Conservation (phyloP, 1,284 basidiomycete species). For the Ganoderma lucidum region DNA sequence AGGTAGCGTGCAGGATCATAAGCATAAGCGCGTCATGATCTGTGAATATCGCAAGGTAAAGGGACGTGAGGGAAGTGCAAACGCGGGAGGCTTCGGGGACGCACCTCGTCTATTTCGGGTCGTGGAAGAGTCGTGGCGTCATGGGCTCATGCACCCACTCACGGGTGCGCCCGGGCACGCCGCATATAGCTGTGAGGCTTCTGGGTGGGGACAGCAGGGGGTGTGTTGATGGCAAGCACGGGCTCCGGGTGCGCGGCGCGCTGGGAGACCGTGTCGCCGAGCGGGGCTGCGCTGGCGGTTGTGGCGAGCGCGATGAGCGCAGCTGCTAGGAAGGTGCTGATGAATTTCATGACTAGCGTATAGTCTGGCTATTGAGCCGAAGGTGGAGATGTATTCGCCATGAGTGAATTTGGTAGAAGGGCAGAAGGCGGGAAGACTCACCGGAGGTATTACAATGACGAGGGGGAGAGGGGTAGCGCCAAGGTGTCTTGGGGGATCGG, state of each 20-base stretch:
- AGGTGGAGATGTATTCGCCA: neutral
- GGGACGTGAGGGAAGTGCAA: neutral
- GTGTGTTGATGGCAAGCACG: neutral
- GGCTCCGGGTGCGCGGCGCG: neutral
- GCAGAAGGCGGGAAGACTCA: neutral
- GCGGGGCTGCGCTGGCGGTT: neutral
- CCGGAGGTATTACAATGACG: conserved; percentile 4
- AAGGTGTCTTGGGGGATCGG: neutral
- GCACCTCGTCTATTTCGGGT: conserved; percentile 6
- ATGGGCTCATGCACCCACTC: conserved; percentile 2
- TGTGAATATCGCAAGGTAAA: neutral
- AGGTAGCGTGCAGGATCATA: conserved; percentile 1
- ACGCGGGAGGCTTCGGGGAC: neutral
- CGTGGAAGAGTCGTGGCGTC: conserved; percentile 9
- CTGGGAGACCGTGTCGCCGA: neutral
- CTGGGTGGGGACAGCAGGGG: conserved; percentile 3
- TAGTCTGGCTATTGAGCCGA: neutral
- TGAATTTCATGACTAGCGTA: conserved; percentile 5
- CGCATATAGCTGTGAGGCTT: conserved; percentile 8
- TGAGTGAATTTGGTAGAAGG: neutral
- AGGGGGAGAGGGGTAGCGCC: neutral
- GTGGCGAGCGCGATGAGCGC: conserved; percentile 2
- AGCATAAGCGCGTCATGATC: conserved; percentile 4
- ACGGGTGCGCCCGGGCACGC: conserved; percentile 7
- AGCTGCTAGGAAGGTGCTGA: neutral